phyloP scores from a whole-genome alignment of 169 alveolate species.

The Cryptosporidium ryanae region DNA sequence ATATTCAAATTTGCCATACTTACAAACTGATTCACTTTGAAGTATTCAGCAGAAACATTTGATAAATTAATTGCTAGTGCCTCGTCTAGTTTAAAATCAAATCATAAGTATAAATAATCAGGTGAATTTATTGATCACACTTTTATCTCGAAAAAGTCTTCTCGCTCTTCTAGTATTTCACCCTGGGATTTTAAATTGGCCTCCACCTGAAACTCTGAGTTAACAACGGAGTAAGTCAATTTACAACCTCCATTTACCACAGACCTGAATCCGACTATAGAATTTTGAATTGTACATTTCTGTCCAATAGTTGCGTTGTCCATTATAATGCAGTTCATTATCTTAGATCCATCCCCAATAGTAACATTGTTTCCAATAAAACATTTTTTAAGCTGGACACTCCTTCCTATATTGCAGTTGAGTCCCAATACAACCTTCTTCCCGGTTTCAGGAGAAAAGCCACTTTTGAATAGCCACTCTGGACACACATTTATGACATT shows the following conservation, averaged over 20 bases:
- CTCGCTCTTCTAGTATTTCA: constrained; percentile 58
- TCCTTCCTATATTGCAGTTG: constrained; percentile 27
- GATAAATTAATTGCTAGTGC: neutral
- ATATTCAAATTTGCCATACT: neutral
- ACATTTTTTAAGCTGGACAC: constrained; percentile 50
- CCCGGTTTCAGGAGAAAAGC: constrained; percentile 5
- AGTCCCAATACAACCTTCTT: constrained; percentile 36
- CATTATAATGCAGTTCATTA: constrained; percentile 42
- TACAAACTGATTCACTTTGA: neutral
- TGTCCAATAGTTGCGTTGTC: constrained; percentile 38
- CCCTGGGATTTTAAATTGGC: constrained; percentile 35
- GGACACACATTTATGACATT: neutral
- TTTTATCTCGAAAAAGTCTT: constrained; percentile 39
- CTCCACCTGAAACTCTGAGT: constrained; percentile 22
- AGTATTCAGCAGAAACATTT: too few species aligned
- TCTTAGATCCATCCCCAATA: constrained; percentile 66
- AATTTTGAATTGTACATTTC: constrained; percentile 68
- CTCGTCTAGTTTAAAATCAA: neutral
- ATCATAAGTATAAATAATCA: neutral
- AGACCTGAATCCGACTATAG: constrained; percentile 11
- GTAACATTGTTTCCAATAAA: constrained; percentile 29
- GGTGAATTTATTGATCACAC: too few species aligned
- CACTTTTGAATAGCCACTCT: constrained; percentile 12
- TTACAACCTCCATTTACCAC: constrained; percentile 22
- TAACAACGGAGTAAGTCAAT: constrained; percentile 42